Evolutionary conservation across 1,284 basidiomycete species (phyloP), one percentile per base, ranked within the genome.

Genomic region (Naganishia liquefaciens): DNA sequence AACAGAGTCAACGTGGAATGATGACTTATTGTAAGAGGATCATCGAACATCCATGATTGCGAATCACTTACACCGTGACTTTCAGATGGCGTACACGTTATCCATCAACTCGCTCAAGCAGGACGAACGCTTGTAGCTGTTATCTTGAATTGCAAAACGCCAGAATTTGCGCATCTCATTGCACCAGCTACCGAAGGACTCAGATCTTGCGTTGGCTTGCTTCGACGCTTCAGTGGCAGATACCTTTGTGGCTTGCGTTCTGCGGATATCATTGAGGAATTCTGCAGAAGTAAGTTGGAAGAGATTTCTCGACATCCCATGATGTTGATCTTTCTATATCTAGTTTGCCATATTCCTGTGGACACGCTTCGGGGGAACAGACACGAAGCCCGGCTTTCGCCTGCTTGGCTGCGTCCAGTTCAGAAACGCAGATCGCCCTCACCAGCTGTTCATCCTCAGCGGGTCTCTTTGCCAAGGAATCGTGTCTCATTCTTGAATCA

Each of bases 71-170:
- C 33, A 13, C 6, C 33, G 13, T 13, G 13, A 53, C n/a, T 37
- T 40, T 30, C 64, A 92, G 90, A 91, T 75, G 91, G 91, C 5
- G 91, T 93, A 1, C 91, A 93, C 75, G 91, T 93, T 66, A 93
- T 93, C 53, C 91, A 94, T 74, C 91, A 93, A 76, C 81, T 93
- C 57, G 93, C 91, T 1, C 91, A 93, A 73, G 91, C 91, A n/a
- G 91, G 91, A 5, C 85, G 91, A 52, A 92, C 91, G 1, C 82
- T 93, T 13, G 85, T 93, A 57, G 90, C 90, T 17, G 85, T 93
- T 67, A 81, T 93, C 21, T 81, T 93, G 52, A 90, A 90, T 62
- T 80, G 79, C 71, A 76, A 80, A 54, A 75, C 76, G 61, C 74
- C 76, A 33, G 76, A 90, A 67, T 80, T 79, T 68, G 64, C 77